Conservation (phyloP, 495 filamentous ascomycete genomes). For the Cercophora sp. region DNA sequence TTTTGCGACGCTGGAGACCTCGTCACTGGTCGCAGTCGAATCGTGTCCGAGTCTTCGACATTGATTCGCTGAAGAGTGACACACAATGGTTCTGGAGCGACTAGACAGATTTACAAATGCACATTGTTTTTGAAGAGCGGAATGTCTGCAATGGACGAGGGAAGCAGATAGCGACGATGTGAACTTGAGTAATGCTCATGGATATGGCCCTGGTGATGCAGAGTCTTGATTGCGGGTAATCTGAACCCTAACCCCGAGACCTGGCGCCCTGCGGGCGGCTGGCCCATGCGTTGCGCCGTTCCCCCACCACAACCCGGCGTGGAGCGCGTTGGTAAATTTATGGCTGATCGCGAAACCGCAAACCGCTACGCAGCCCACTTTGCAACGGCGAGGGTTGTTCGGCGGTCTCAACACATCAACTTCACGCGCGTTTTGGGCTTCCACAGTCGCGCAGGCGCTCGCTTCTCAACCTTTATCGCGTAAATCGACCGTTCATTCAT, state of each 20-base stretch:
- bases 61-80: no score
- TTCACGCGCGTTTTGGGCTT: constrained; percentile 18
- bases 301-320: constrained; percentile 6
- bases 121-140: no score
- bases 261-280: neutral
- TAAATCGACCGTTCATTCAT: constrained; percentile 3
- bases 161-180: no score
- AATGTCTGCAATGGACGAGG: no score
- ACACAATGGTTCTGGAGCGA: constrained; percentile 4
- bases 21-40: constrained; percentile 12
- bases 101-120: constrained; percentile 6
- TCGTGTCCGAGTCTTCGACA: constrained; percentile 12
- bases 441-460: constrained; percentile 8
- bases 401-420: constrained; percentile 1
- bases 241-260: constrained; percentile 6
- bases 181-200: no score
- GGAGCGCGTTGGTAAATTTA: constrained; percentile 16
- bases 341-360: constrained; percentile 13
- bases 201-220: no score
- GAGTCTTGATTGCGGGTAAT: no score
- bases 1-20: neutral
- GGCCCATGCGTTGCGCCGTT: neutral
- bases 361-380: neutral
- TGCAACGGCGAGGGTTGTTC: neutral
- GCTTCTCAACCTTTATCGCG: constrained; percentile 10